Percentiles rank a stretch among this genome's conserved stretches.
Evolutionary conservation across 164 flowering plant genomes (phyloP).

Genomic region (Stephania japonica): DNA sequence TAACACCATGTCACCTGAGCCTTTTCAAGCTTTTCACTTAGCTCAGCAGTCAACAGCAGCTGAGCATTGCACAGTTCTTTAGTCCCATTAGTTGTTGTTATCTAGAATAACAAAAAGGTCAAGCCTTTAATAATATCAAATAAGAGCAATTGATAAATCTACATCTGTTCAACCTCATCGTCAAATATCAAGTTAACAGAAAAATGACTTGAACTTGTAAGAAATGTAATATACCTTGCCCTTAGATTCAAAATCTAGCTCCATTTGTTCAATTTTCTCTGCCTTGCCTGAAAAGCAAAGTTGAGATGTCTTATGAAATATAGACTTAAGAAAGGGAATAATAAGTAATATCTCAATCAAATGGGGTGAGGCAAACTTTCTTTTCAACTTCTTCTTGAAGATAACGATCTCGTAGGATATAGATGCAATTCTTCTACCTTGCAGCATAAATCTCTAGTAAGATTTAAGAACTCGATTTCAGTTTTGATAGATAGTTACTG

Average conservation of each 20-base stretch:
- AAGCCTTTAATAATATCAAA: neutral
- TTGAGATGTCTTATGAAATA: neutral
- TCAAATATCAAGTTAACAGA: too few species aligned
- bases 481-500: neutral
- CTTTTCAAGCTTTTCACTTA: constrained; percentile 67
- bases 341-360: neutral
- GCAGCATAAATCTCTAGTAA: constrained; percentile 74
- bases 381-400: constrained; percentile 79
- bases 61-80: constrained; percentile 69
- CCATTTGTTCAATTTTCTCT: constrained; percentile 76
- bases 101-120: constrained; percentile 3
- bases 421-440: constrained; percentile 80
- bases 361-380: constrained; percentile 40
- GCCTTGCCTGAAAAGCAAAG: constrained; percentile 54
- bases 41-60: constrained; percentile 59
- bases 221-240: constrained; percentile 49
- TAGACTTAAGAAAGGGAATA: neutral
- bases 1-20: constrained; percentile 39
- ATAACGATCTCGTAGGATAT: constrained; percentile 75
- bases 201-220: too few species aligned
- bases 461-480: neutral
- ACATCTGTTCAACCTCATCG: neutral
- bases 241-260: constrained; percentile 64
- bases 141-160: neutral
- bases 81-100: constrained; percentile 74